Evolutionary conservation across 2,329 filamentous ascomycete species (phyloP).

Genomic region (Karstenula rhodostoma): DNA sequence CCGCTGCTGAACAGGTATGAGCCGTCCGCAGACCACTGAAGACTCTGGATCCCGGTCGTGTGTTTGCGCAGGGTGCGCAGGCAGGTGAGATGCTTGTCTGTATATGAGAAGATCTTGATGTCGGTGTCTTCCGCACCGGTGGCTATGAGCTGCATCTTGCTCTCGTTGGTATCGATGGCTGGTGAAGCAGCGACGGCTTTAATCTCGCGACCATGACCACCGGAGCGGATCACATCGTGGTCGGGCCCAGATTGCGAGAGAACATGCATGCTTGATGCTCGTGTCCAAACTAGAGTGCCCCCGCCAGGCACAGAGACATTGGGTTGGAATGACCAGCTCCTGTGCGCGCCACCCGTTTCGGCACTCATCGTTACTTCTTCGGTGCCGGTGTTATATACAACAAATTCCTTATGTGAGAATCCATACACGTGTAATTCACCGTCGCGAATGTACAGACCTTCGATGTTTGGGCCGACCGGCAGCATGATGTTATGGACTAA

Average conservation of each 20-base stretch:
- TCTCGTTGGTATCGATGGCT: neutral
- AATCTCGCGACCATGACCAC: conserved; percentile 88
- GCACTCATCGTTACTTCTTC: conserved; percentile 75
- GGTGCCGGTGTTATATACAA: conserved; percentile 79
- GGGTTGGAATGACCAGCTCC: conserved; percentile 71
- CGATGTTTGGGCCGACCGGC: conserved; percentile 78
- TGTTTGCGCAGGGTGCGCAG: conserved; percentile 77
- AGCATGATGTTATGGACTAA: conserved; percentile 73
- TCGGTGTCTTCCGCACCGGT: conserved; percentile 76
- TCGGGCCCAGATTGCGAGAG: conserved; percentile 48
- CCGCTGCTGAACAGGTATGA: conserved; percentile 83
- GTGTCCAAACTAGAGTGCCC: conserved; percentile 76
- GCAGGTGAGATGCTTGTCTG: conserved; percentile 52
- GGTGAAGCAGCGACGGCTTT: conserved; percentile 65
- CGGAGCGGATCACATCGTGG: conserved; percentile 65
- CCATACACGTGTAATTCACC: conserved; percentile 74
- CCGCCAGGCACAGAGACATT: conserved; percentile 32
- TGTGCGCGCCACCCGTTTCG: conserved; percentile 85
- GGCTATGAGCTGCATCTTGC: conserved; percentile 59
- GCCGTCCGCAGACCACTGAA: conserved; percentile 75
- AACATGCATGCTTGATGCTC: conserved; percentile 65
- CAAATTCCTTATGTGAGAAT: conserved; percentile 80
- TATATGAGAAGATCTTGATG: conserved; percentile 75
- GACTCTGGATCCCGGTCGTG: conserved; percentile 80
- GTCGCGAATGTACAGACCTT: conserved; percentile 70